Percentiles rank a stretch among this genome's conserved stretches.
Evolutionary conservation across 1,139 yeast species (phyloP).

Genomic region (Komagataea norvegica): DNA sequence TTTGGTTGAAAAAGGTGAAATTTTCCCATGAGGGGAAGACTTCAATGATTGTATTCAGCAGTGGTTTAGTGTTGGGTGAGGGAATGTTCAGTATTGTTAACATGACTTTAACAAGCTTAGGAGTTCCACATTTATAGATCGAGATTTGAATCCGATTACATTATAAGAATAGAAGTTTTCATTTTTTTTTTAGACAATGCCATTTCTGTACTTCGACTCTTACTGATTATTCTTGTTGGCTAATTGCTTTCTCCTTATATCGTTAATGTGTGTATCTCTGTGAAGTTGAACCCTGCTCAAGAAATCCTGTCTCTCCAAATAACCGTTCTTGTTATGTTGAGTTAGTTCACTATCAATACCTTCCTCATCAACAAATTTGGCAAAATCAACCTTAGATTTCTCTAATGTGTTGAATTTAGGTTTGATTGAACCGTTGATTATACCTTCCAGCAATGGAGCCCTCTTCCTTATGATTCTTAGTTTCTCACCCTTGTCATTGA

Average conservation of each 20-base stretch:
- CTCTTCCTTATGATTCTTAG: slow-evolving; percentile 50
- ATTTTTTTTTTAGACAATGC: too few species aligned
- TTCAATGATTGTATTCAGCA: slow-evolving; percentile 76
- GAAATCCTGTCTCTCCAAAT: slow-evolving; percentile 87
- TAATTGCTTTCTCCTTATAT: slow-evolving; percentile 41
- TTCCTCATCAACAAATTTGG: slow-evolving; percentile 83
- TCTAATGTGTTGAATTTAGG: slow-evolving; percentile 86
- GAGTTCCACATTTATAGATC: slow-evolving; percentile 43
- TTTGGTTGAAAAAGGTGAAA: slow-evolving; percentile 43
- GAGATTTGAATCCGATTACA: too few species aligned
- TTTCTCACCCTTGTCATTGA: slow-evolving; percentile 24
- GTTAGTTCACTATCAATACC: slow-evolving; percentile 80
- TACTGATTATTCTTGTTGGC: slow-evolving; percentile 17
- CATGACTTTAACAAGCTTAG: slow-evolving; percentile 67
- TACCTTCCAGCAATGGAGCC: slow-evolving; percentile 71
- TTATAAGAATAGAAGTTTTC: too few species aligned
- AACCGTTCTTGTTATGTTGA: slow-evolving; percentile 75
- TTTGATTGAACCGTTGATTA: slow-evolving; percentile 51
- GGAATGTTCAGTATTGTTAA: slow-evolving; percentile 82
- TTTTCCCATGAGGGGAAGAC: slow-evolving; percentile 45
- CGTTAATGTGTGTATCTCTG: slow-evolving; percentile 58
- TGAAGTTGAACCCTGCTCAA: slow-evolving; percentile 68
- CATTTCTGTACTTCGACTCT: too few species aligned
- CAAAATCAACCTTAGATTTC: slow-evolving; percentile 93
- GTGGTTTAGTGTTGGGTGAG: slow-evolving; percentile 92